Conservation (phyloP, 2,329 filamentous ascomycete species). For the Neonectria hederae region DNA sequence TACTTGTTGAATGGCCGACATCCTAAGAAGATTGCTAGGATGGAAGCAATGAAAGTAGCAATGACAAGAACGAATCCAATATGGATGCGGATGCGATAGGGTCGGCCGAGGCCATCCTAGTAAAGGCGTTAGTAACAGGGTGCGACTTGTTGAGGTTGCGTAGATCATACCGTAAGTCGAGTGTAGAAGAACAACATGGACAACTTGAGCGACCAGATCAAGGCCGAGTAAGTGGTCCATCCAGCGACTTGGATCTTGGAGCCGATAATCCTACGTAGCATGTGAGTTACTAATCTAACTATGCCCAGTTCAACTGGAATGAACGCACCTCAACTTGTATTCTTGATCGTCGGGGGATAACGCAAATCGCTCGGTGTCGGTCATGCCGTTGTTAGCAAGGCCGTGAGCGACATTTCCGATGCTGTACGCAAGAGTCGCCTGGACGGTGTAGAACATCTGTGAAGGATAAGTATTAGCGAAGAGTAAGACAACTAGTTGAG, state of each 20-base stretch:
- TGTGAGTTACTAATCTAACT: background rate
- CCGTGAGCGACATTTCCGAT: constrained; percentile 57
- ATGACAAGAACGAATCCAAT: constrained; percentile 60
- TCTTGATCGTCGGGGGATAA: constrained; percentile 55
- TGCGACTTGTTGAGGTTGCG: rapidly evolving
- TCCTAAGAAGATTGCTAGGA: constrained; percentile 59
- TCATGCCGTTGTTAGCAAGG: constrained; percentile 65
- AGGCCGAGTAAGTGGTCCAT: constrained; percentile 61
- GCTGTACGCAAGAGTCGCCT: constrained; percentile 59
- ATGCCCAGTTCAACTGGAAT: rapidly evolving
- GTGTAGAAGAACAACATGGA: constrained; percentile 66
- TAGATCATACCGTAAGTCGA: constrained; percentile 53
- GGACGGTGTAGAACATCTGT: constrained; percentile 60
- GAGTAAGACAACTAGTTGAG: background rate
- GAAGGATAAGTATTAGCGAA: background rate
- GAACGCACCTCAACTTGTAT: constrained; percentile 47
- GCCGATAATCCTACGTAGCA: constrained; percentile 53
- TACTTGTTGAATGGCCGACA: constrained; percentile 62
- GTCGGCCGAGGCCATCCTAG: constrained; percentile 50
- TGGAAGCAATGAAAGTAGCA: constrained; percentile 57
- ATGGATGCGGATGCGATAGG: constrained; percentile 55
- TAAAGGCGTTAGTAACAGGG: background rate
- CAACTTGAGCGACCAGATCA: constrained; percentile 64
- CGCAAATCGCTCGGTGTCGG: constrained; percentile 54
- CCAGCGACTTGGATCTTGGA: constrained; percentile 65